Percentiles rank a stretch among this genome's conserved stretches.
Conservation (phyloP, 345 rosid genomes). For the Acer campestre region DNA sequence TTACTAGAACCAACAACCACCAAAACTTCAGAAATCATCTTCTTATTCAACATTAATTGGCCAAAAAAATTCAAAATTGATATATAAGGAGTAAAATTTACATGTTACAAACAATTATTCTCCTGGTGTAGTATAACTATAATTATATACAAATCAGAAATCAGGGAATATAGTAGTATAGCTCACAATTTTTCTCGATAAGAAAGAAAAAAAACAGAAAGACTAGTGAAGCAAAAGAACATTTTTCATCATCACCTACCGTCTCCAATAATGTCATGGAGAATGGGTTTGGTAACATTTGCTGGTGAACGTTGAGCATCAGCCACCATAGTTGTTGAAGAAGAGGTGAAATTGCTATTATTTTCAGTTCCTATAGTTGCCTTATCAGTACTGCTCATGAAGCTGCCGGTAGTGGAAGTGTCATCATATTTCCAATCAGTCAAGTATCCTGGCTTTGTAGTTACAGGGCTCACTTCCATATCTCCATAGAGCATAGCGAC, state of each 20-base stretch:
- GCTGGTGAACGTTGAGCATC: background rate
- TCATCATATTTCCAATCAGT: constrained; percentile 58
- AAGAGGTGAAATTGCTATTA: constrained; percentile 4
- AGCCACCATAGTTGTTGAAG: constrained; percentile 16
- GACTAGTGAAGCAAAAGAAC: background rate
- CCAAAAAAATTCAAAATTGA: background rate
- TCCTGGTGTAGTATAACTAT: background rate
- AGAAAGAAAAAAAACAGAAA: too few relatives aligned
- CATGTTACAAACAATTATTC: background rate
- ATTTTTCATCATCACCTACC: background rate
- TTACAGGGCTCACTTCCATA: constrained; percentile 46
- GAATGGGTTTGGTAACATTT: constrained; percentile 9
- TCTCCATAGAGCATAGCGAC: constrained; percentile 72
- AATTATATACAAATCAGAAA: background rate
- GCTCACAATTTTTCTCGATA: too few relatives aligned
- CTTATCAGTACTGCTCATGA: constrained; percentile 28
- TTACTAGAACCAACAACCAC: too few relatives aligned
- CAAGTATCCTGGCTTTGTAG: constrained; percentile 33
- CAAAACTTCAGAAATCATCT: background rate
- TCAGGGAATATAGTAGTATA: background rate
- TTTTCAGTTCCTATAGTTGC: constrained; percentile 23
- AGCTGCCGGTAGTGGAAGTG: constrained; percentile 15
- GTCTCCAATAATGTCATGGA: constrained; percentile 26
- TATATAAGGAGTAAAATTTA: background rate
- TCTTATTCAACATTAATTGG: background rate